Conservation (phyloP, 768 basidiomycete species). For the Hydnomerulius pinastri region DNA sequence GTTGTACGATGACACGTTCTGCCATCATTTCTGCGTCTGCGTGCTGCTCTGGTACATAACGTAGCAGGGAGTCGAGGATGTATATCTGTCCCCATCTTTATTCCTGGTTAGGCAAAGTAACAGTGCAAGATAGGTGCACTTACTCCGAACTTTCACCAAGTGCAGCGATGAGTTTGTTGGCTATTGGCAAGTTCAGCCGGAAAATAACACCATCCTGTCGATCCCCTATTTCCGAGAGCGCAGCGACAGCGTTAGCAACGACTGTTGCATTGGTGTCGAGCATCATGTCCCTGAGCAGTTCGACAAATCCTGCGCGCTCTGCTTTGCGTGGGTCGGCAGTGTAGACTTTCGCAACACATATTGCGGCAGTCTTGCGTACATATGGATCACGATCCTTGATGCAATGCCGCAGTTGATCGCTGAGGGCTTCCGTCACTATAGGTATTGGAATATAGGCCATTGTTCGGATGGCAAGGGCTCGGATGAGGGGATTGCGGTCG, state of each 20-base stretch:
- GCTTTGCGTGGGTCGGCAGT: conserved; percentile 83
- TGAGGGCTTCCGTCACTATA: conserved; percentile 78
- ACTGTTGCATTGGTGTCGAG: conserved; percentile 95
- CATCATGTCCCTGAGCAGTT: conserved; percentile 87
- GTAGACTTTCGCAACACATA: conserved; percentile 96
- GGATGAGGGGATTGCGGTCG: conserved; percentile 94
- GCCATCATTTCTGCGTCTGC: conserved; percentile 91
- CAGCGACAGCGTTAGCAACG: conserved; percentile 95
- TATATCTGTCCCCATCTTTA: conserved; percentile 98
- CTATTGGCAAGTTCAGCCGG: conserved; percentile 82
- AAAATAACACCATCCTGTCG: conserved; percentile 93
- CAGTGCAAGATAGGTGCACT: conserved; percentile 35
- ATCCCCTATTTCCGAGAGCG: conserved; percentile 95
- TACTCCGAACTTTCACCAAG: conserved; percentile 97
- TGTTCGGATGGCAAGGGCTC: conserved; percentile 95
- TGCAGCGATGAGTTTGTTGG: conserved; percentile 88
- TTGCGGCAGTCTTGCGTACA: conserved; percentile 97
- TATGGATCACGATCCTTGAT: conserved; percentile 95
- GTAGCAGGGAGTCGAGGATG: conserved; percentile 90
- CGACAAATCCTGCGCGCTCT: conserved; percentile 89
- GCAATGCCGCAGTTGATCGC: conserved; percentile 89
- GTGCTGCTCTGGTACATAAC: conserved; percentile 88
- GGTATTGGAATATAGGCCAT: conserved; percentile 99
- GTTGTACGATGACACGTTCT: conserved; percentile 90
- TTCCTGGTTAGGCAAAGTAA: conserved; percentile 12